These are phyloP conservation scores for Cyclotella distinguenda DNA, from an alignment of 108 stramenopile genomes.

Conservation along the genomic window DNA sequence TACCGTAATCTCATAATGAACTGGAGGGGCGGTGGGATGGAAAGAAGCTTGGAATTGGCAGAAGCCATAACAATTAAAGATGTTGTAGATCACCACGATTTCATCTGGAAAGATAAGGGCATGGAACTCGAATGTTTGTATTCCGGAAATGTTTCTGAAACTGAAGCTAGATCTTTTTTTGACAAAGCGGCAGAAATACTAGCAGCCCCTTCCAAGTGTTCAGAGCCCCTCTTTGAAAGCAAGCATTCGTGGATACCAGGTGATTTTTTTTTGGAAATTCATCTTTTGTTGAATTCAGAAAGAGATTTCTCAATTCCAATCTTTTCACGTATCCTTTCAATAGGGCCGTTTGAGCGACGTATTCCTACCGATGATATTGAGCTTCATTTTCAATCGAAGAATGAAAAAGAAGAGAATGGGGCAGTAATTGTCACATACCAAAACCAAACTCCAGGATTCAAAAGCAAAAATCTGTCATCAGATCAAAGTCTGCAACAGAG, in stretches of 20 bases:
- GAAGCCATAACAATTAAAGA: slow-evolving; percentile 45
- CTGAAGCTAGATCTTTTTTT: slow-evolving; percentile 61
- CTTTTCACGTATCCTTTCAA: neutral
- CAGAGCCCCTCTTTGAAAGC: neutral
- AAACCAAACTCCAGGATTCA: slow-evolving; percentile 65
- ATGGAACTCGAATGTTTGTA: slow-evolving; percentile 60
- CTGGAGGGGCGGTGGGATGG: slow-evolving; percentile 51
- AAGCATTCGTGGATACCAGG: slow-evolving; percentile 28
- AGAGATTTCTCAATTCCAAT: neutral
- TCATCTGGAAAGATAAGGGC: slow-evolving; percentile 47
- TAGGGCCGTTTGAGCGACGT: slow-evolving; percentile 57
- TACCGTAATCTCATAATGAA: slow-evolving; percentile 67
- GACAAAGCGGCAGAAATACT: slow-evolving; percentile 30
- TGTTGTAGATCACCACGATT: slow-evolving; percentile 51
- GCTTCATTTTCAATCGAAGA: slow-evolving; percentile 75
- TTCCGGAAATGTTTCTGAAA: slow-evolving; percentile 71
- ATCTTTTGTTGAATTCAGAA: too few species aligned
- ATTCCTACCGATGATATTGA: slow-evolving; percentile 61
- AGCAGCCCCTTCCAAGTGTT: neutral
- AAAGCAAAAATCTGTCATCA: slow-evolving; percentile 64
- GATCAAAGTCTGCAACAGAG: slow-evolving; percentile 58
- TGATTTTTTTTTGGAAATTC: neutral
- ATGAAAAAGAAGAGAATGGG: slow-evolving; percentile 61
- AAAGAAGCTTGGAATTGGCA: slow-evolving; percentile 46
- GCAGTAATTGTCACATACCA: slow-evolving; percentile 77